Conservation (phyloP, 495 filamentous ascomycete genomes). For the Penicillium maclennaniae region DNA sequence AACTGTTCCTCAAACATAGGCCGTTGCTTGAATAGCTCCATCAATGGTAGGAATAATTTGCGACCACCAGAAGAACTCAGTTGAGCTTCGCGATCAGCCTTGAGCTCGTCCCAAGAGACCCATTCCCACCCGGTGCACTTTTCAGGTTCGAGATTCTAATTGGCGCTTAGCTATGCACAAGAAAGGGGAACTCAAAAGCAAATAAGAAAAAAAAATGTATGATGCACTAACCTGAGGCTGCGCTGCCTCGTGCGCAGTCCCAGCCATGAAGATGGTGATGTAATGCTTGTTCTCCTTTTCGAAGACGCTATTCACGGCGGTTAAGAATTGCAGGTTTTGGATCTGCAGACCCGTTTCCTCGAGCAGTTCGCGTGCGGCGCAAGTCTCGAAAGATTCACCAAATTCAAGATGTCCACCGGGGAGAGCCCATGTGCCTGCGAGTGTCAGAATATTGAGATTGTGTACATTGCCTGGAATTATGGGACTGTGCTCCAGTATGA, state of each 20-base stretch:
- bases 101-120: constrained; percentile 48
- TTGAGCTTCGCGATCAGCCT: constrained; percentile 5
- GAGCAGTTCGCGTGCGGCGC: constrained; percentile 59
- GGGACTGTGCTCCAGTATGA: not conserved
- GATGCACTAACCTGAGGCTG: constrained; percentile 46
- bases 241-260: constrained; percentile 35
- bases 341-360: constrained; percentile 65
- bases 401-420: constrained; percentile 69
- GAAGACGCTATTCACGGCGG: constrained; percentile 60
- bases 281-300: constrained; percentile 54
- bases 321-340: constrained; percentile 42
- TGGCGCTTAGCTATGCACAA: not conserved
- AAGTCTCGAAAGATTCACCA: constrained; percentile 54
- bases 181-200: not conserved
- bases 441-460: not conserved
- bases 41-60: constrained; percentile 53
- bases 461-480: too few species aligned
- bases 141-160: constrained; percentile 51
- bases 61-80: constrained; percentile 19
- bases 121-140: constrained; percentile 66
- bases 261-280: constrained; percentile 59
- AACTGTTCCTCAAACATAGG: constrained; percentile 21
- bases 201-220: constrained; percentile 27
- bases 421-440: constrained; percentile 53
- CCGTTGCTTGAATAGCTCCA: constrained; percentile 49